A percentile compares a stretch with the other conserved stretches of the same genome.
phyloP scores from a whole-genome alignment of 805 yeast species.

The Myxozyma udenii region DNA sequence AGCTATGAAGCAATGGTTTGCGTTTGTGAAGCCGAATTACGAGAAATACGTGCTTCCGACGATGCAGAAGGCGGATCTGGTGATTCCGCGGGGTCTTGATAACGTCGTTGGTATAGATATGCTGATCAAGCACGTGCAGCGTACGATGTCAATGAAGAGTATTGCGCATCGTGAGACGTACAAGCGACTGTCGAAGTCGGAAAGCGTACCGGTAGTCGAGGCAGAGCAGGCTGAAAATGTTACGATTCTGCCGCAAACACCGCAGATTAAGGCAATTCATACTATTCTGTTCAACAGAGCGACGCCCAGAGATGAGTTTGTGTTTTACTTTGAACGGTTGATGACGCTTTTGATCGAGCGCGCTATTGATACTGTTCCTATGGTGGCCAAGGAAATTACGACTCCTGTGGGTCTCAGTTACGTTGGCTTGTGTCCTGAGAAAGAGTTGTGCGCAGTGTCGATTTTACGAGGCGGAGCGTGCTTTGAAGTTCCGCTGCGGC shows the following conservation, averaged over 20 bases:
- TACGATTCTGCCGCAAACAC: constrained; percentile 44
- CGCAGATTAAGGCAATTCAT: constrained; percentile 69
- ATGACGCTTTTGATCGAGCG: constrained; percentile 62
- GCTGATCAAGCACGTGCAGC: constrained; percentile 73
- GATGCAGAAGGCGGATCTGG: constrained; percentile 73
- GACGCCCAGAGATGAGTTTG: constrained; percentile 69
- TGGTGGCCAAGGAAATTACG: constrained; percentile 38
- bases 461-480: constrained; percentile 80
- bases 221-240: constrained; percentile 28
- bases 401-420: constrained; percentile 44
- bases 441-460: constrained; percentile 26
- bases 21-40: constrained; percentile 89
- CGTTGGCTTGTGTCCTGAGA: constrained; percentile 37
- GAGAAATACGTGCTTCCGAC: constrained; percentile 72
- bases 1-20: constrained; percentile 83
- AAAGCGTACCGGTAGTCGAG: no score
- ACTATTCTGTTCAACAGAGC: constrained; percentile 60
- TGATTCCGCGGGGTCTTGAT: constrained; percentile 88
- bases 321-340: constrained; percentile 82
- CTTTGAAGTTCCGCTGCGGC: constrained; percentile 73
- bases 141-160: constrained; percentile 65
- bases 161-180: constrained; percentile 63
- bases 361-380: constrained; percentile 40
- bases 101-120: constrained; percentile 72
- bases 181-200: constrained; percentile 50